Evolutionary conservation across 768 basidiomycete genomes (phyloP), one percentile per base, ranked within the genome.

Genomic region (Russula olivacea): DNA sequence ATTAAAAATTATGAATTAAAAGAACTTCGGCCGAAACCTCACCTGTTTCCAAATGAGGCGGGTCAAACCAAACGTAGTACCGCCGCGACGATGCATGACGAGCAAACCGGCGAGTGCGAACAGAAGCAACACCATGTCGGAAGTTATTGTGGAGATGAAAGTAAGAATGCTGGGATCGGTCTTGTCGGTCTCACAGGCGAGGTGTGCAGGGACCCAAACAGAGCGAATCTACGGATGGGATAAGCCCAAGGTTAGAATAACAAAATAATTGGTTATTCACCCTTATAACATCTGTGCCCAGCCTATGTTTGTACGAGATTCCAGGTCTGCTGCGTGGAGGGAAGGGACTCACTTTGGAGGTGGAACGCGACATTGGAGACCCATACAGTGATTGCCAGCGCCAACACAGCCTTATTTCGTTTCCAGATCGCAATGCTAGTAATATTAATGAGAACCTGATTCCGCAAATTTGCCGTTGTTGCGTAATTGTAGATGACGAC

Each of bases 351-450:
- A 43, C 60, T 19, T 17, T 61, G 36, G 28, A 55, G 7, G 48
- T 30, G 45, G 43, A 54, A 32, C 15, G 4, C 28, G 21, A 61
- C 8, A 23, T 23, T 55, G 12, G 17, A 19, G 12, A 0, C 8
- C 60, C 52, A 61, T 38, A 28, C 11, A 12, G 3, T 28, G 1
- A 23, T 6, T 4, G 47, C 17, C 3, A 54, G 5, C 17, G 10
- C n/a, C 1, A 55, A 1, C 4, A 38, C 45, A 12, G 34, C 5
- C 15, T 19, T 49, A n/a, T 36, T 43, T 32, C 23, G 36, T 4
- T 50, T 47, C 60, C 60, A 61, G 14, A 61, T 47, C 2, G 53
- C 60, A 21, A 61, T 14, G 11, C 57, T 58, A 23, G 23, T 9
- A 11, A 34, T 4, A 11, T 11, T 12, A 2, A n/a, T 58, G 25